A percentile compares a stretch with the other conserved stretches of the same genome.
phyloP scores from a whole-genome alignment of 306 rosid genomes.

The Luffa acutangula region DNA sequence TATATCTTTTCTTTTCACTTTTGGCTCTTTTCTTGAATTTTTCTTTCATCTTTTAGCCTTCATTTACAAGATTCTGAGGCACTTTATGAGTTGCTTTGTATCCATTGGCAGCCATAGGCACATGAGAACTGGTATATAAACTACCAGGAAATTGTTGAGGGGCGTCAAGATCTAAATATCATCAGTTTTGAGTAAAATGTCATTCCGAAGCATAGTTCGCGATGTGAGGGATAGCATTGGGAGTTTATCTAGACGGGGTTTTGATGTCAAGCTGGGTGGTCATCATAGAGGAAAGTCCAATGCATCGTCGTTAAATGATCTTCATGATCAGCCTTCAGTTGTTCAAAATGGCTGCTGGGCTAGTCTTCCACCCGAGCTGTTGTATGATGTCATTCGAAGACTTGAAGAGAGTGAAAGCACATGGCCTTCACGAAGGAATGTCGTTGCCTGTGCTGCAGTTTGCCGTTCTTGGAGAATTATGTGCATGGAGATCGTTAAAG shows the following conservation, averaged over 20 bases:
- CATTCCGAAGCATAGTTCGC: conserved; percentile 88
- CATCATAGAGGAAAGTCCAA: conserved; percentile 65
- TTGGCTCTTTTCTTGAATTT: neutral
- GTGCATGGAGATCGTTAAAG: conserved; percentile 70
- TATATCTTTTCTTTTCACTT: conserved; percentile 6
- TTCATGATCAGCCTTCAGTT: conserved; percentile 28
- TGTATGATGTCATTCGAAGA: conserved; percentile 67
- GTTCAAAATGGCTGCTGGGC: conserved; percentile 75
- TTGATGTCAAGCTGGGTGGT: conserved; percentile 62
- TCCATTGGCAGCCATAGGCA: neutral
- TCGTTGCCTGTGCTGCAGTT: conserved; percentile 75
- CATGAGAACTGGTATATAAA: conserved; percentile 1
- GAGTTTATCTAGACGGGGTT: conserved; percentile 76
- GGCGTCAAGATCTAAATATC: neutral
- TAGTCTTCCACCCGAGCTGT: conserved; percentile 77
- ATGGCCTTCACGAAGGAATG: conserved; percentile 76
- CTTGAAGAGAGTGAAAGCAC: conserved; percentile 77
- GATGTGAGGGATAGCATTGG: conserved; percentile 88
- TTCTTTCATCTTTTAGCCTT: neutral
- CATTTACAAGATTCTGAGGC: conserved; percentile 3
- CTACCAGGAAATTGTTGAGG: neutral
- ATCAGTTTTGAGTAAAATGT: conserved; percentile 32
- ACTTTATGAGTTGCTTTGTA: conserved; percentile 7
- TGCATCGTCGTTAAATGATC: conserved; percentile 50
- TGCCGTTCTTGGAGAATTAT: conserved; percentile 90